Evolutionary conservation across 2,329 filamentous ascomycete genomes (phyloP).

Genomic region (Chaetomiaceae sp.): DNA sequence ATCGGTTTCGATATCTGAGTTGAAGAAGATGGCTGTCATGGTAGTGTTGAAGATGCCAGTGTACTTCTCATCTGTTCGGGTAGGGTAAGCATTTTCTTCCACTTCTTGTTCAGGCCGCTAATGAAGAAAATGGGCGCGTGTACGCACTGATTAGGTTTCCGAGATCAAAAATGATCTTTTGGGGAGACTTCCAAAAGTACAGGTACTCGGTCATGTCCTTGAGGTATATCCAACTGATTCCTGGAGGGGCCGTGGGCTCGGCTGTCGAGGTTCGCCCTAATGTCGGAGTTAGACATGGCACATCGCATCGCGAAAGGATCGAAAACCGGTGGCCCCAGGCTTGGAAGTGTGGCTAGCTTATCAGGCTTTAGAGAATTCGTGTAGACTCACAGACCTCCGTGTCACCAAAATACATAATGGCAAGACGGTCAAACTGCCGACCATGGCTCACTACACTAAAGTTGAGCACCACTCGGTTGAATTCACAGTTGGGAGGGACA

Average conservation of each 20-base stretch:
- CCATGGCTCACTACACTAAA: constrained; percentile 69
- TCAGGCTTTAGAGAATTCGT: no score
- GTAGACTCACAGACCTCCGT: constrained; percentile 66
- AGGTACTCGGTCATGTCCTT: constrained; percentile 75
- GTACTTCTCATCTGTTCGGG: constrained; percentile 53
- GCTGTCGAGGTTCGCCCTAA: constrained; percentile 67
- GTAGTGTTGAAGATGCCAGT: constrained; percentile 71
- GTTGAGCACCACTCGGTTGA: constrained; percentile 72
- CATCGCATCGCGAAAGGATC: no score
- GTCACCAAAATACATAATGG: constrained; percentile 70
- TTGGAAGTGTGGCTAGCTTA: no score
- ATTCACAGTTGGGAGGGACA: constrained; percentile 61
- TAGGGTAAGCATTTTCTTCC: background rate
- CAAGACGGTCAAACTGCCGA: constrained; percentile 72
- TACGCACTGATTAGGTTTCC: constrained; percentile 57
- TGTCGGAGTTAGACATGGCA: no score
- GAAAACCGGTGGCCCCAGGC: no score
- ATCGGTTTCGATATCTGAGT: constrained; percentile 38
- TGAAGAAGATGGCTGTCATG: constrained; percentile 69
- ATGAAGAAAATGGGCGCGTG: background rate
- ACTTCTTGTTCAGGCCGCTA: background rate
- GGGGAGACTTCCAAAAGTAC: constrained; percentile 61
- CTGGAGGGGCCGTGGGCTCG: constrained; percentile 61
- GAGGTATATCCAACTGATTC: constrained; percentile 70
- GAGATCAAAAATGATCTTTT: constrained; percentile 76